A percentile compares a stretch with the other conserved stretches of the same genome.
Evolutionary conservation across 768 basidiomycete genomes (phyloP).

Genomic region (Mycena vulgaris): DNA sequence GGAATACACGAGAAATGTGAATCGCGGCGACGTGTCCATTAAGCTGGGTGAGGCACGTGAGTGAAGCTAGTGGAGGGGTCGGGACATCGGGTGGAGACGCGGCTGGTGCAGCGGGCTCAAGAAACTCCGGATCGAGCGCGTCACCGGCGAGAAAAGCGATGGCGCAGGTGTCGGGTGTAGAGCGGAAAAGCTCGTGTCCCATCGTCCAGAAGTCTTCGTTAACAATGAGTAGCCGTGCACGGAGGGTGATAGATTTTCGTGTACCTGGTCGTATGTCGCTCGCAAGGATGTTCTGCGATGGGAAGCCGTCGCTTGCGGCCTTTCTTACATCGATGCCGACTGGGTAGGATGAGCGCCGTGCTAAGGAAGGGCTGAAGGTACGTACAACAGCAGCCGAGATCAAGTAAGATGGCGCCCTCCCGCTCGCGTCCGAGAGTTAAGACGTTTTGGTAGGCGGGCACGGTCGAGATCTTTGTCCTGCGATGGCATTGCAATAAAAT

Average conservation of each 20-base stretch:
- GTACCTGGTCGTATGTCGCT: conserved; percentile 55
- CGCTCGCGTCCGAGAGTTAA: conserved; percentile 46
- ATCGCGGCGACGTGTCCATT: too few species aligned
- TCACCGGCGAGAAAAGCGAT: conserved; percentile 71
- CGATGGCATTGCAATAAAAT: too few species aligned
- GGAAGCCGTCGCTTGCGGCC: conserved; percentile 60
- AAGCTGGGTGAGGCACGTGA: too few species aligned
- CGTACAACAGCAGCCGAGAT: too few species aligned
- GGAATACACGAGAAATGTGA: too few species aligned
- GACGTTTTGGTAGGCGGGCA: conserved; percentile 52
- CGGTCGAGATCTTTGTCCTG: conserved; percentile 50
- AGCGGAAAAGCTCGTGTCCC: conserved; percentile 74
- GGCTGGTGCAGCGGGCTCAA: conserved; percentile 51
- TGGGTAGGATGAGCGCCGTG: conserved; percentile 28
- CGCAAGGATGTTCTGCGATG: conserved; percentile 53
- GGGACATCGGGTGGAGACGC: neutral
- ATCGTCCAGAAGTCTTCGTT: conserved; percentile 70
- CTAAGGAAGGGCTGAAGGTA: neutral
- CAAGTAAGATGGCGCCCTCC: conserved; percentile 55
- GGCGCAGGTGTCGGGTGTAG: conserved; percentile 67
- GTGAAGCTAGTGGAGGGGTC: too few species aligned
- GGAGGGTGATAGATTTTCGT: too few species aligned
- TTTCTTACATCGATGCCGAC: too few species aligned
- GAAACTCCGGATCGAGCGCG: conserved; percentile 61
- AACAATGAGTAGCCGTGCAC: neutral